Conservation (phyloP, 2,329 filamentous ascomycete species). For the Fusarium sp. region DNA sequence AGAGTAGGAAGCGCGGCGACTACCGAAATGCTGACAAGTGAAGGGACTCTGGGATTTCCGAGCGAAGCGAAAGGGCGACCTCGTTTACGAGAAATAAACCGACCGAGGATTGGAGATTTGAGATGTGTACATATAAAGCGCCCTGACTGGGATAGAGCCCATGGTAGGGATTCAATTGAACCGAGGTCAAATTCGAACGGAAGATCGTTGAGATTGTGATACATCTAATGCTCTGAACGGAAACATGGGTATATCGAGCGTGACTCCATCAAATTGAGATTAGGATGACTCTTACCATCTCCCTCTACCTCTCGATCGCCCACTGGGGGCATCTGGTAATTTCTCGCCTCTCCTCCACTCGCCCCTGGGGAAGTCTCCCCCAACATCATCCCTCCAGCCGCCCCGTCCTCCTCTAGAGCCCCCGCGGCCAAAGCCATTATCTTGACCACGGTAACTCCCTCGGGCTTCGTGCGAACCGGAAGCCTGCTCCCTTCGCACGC, state of each 20-base stretch:
- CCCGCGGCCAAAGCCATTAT: slow-evolving; percentile 52
- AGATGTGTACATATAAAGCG: slow-evolving; percentile 60
- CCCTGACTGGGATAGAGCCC: slow-evolving; percentile 49
- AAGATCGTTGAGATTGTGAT: slow-evolving; percentile 21
- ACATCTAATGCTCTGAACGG: slow-evolving; percentile 8
- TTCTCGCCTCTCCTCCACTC: slow-evolving; percentile 77
- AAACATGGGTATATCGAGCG: slow-evolving; percentile 49
- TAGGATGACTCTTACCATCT: slow-evolving; percentile 47
- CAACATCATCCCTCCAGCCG: slow-evolving; percentile 57
- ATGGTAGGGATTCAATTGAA: slow-evolving; percentile 39
- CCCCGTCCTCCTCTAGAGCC: slow-evolving; percentile 55
- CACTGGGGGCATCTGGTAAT: slow-evolving; percentile 66
- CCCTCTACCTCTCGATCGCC: slow-evolving; percentile 48
- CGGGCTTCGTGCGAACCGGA: slow-evolving; percentile 40
- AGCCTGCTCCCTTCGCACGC: slow-evolving; percentile 46
- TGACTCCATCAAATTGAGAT: slow-evolving; percentile 25
- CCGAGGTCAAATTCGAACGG: slow-evolving; percentile 25
- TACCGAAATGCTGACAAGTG: slow-evolving; percentile 41
- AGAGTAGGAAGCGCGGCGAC: background rate
- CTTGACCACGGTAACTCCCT: slow-evolving; percentile 45
- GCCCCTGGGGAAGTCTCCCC: slow-evolving; percentile 61
- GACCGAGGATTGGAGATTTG: slow-evolving; percentile 16
- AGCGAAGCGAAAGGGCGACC: slow-evolving; percentile 89
- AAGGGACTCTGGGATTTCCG: slow-evolving; percentile 90
- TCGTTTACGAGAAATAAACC: slow-evolving; percentile 80